Conservation (phyloP, 805 yeast species). For the Starmera dryadoides region DNA sequence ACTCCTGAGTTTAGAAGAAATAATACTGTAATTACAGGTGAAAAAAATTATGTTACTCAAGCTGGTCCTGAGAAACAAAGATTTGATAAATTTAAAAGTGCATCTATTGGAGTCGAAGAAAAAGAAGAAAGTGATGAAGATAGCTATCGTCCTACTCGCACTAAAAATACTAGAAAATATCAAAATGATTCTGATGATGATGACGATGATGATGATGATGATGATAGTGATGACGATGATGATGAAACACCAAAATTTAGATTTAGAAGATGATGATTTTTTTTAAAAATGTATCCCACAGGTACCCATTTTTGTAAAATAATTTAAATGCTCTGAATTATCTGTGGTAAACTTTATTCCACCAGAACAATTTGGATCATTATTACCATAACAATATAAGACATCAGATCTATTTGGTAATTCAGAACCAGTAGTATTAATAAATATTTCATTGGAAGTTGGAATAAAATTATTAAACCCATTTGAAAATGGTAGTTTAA, state of each 20-base stretch:
- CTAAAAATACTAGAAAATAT: not conserved
- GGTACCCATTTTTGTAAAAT: constrained; percentile 20
- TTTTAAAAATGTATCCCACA: constrained; percentile 14
- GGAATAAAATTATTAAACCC: constrained; percentile 13
- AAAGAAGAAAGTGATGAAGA: not conserved
- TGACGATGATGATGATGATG: constrained; percentile 6
- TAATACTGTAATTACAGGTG: not conserved
- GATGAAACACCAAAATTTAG: constrained; percentile 29
- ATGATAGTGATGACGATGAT: constrained; percentile 21
- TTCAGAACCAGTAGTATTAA: constrained; percentile 13
- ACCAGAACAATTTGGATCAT: constrained; percentile 44
- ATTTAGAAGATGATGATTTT: constrained; percentile 16
- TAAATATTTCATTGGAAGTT: constrained; percentile 15
- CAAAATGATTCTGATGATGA: not conserved
- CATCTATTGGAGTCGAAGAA: not conserved
- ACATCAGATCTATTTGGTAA: constrained; percentile 38
- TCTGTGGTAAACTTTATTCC: constrained; percentile 13
- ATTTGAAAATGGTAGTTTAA: constrained; percentile 16
- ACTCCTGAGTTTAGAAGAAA: constrained; percentile 15
- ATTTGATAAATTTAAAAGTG: constrained; percentile 1
- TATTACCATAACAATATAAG: constrained; percentile 66
- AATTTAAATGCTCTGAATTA: constrained; percentile 20
- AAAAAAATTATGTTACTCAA: not conserved
- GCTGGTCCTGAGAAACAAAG: constrained; percentile 9
- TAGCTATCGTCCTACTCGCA: not conserved